Evolutionary conservation across 805 yeast genomes (phyloP), one percentile per base, ranked within the genome.

Genomic region (Kregervanrija pseudodelftensis): DNA sequence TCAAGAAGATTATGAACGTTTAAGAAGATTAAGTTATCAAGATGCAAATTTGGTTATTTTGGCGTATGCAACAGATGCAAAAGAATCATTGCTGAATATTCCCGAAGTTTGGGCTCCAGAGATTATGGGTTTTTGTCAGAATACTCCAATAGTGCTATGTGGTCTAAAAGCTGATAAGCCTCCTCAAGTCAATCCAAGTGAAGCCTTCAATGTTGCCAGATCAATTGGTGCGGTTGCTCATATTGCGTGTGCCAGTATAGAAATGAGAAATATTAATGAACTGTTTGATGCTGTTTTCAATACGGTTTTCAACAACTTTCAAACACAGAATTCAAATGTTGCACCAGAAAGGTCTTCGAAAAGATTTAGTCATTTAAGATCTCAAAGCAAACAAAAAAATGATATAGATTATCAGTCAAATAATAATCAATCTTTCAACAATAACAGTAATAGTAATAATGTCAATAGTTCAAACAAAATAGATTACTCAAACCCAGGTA

Each of bases 71-170:
- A 71, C 87, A 30, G 82, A 81, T 53, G 74, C 73, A 45, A 65
- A 70, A 14, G 74, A 74, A 31, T 79, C 90, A 16, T 68, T 90
- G 45, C 79, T 77, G 41, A 88, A 85, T 57, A 84, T 86, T 11
- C 73, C 72, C 48, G 95, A 87, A 50, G 77, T 75, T 48, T 90
- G 98, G 98, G 76, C 77, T 36, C 95, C 96, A 1, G 98, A 90
- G 59, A 84, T 86, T 1, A 67, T 72, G 47, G 89, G 85, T 57
- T 87, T 83, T 59, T 87, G 96, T 59, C 89, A 90, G 3, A 83
- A 79, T 2, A 73, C 81, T 2, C 95, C 96, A 1, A 74, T 82
- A 13, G 61, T 88, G 28, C 65, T 91, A 33, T 88, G 87, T n/a
- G 96, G 96, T 1, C 73, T 91, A 32, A 88, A 90, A 57, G 64